Conservation (phyloP, 2,329 filamentous ascomycete genomes). For the Sclerotinia nivalis region DNA sequence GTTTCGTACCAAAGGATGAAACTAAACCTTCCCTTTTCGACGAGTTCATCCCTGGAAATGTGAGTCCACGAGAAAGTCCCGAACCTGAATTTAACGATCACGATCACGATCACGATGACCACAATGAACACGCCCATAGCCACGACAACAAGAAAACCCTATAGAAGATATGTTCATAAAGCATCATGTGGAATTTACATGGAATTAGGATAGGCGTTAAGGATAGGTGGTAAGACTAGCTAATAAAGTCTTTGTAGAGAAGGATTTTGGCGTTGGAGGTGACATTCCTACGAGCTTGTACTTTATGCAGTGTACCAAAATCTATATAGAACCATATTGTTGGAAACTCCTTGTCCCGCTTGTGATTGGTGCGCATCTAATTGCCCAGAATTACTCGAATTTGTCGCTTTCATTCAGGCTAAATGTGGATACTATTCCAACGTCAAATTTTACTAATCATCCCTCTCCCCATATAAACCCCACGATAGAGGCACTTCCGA, state of each 20-base stretch:
- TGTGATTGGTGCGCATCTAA: constrained; percentile 33
- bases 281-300: constrained; percentile 1
- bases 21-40: constrained; percentile 63
- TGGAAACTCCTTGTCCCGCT: constrained; percentile 7
- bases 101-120: constrained; percentile 46
- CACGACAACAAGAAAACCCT: constrained; percentile 36
- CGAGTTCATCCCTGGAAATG: constrained; percentile 72
- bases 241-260: constrained; percentile 4
- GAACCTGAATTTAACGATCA: constrained; percentile 59
- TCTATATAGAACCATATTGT: constrained; percentile 9
- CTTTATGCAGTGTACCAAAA: constrained; percentile 21
- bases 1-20: constrained; percentile 73
- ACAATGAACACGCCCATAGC: constrained; percentile 46
- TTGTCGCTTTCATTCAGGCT: constrained; percentile 22
- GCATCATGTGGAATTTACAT: constrained; percentile 27
- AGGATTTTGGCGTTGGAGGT: constrained; percentile 20
- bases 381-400: constrained; percentile 5
- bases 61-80: constrained; percentile 57
- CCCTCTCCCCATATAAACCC: constrained; percentile 21
- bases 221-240: constrained; percentile 1
- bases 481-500: constrained; percentile 15
- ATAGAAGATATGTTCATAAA: constrained; percentile 33
- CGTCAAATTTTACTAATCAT: constrained; percentile 20
- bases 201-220: constrained; percentile 23
- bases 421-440: constrained; percentile 23